These are phyloP conservation scores for Zygosaccharomyces lentus DNA, from an alignment of 805 yeast genomes.

Conservation along the genomic window DNA sequence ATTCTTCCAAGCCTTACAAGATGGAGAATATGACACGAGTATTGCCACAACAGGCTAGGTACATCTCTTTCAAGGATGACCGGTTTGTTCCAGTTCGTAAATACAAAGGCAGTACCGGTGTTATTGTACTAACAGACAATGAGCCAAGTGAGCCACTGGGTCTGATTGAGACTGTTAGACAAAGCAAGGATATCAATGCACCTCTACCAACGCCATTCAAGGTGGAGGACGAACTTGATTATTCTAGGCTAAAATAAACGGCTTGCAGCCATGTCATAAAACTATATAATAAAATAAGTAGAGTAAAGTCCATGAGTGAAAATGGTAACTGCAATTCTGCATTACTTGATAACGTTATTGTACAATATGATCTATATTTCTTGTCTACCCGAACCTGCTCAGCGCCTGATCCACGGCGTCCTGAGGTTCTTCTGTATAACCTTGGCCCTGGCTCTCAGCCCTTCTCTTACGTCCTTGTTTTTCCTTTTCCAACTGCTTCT, in stretches of 20 bases:
- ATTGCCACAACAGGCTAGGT: conserved; percentile 81
- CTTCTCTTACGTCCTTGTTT: conserved; percentile 60
- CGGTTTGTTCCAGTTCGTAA: conserved; percentile 82
- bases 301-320: background rate
- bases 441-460: conserved; percentile 44
- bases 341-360: background rate
- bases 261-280: background rate
- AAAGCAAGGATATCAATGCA: conserved; percentile 66
- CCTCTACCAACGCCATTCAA: conserved; percentile 42
- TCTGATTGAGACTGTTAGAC: conserved; percentile 78
- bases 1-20: conserved; percentile 61
- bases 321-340: background rate
- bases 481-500: conserved; percentile 69
- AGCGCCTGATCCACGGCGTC: conserved; percentile 41
- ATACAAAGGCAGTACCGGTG: conserved; percentile 63
- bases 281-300: background rate
- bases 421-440: conserved; percentile 48
- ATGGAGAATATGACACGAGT: conserved; percentile 82
- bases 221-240: conserved; percentile 32
- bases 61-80: conserved; percentile 72
- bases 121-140: conserved; percentile 65
- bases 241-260: conserved; percentile 9
- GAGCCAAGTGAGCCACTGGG: conserved; percentile 57
- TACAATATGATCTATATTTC: conserved; percentile 1
- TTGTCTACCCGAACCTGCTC: conserved; percentile 33